A percentile compares a stretch with the other conserved stretches of the same genome.
Evolutionary conservation across 2,329 filamentous ascomycete species (phyloP).

Genomic region (Plectosphaerella sp.): DNA sequence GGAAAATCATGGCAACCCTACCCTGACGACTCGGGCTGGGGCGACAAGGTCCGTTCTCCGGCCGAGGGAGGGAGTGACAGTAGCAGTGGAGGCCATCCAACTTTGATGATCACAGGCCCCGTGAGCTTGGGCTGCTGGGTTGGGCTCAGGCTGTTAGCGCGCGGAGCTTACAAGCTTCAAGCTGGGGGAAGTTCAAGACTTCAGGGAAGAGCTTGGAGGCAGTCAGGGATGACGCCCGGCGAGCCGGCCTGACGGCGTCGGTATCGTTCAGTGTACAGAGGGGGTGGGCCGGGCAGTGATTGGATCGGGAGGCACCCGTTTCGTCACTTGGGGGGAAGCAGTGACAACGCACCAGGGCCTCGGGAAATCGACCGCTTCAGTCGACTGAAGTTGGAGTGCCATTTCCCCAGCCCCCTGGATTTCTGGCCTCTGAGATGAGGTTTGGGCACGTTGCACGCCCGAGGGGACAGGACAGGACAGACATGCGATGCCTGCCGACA

Average conservation of each 20-base stretch:
- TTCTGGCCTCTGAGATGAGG: not conserved
- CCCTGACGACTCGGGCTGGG: no score
- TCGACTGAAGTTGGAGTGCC: not conserved
- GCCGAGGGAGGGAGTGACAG: no score
- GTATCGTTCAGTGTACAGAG: not conserved
- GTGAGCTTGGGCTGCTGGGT: no score
- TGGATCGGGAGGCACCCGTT: not conserved
- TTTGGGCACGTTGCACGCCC: no score
- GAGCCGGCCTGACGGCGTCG: slow-evolving; percentile 1
- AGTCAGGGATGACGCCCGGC: not conserved
- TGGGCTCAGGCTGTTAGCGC: no score
- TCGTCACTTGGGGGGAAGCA: slow-evolving; percentile 1
- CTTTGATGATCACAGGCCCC: no score
- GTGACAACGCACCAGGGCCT: slow-evolving; percentile 2
- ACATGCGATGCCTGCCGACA: not conserved
- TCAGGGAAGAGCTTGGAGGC: not conserved
- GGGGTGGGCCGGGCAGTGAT: slow-evolving; percentile 1
- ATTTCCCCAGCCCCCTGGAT: slow-evolving; percentile 1
- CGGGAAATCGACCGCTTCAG: slow-evolving; percentile 1
- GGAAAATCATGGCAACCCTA: no score
- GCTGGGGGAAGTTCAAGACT: no score
- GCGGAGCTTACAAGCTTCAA: no score
- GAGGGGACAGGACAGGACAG: not conserved
- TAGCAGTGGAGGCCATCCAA: no score
- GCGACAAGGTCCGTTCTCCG: no score